Percentiles rank a stretch among this genome's conserved stretches.
Evolutionary conservation across 257 asterid genomes (phyloP).

Genomic region (Solanum chilense): DNA sequence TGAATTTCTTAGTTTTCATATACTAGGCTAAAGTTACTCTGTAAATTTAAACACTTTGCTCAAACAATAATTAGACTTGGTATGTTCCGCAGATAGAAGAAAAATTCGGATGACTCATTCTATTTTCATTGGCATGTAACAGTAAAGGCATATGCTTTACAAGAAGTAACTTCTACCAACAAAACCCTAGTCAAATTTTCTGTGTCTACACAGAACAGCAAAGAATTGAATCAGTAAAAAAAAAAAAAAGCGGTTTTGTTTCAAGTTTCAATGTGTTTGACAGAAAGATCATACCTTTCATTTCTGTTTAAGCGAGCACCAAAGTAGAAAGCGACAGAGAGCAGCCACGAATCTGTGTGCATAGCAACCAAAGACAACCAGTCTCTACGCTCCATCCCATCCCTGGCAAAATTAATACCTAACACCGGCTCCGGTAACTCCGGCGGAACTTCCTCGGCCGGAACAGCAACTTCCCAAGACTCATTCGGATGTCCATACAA

Average conservation of each 20-base stretch:
- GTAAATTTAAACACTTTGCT: not conserved
- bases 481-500: constrained; percentile 16
- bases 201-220: not conserved
- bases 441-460: constrained; percentile 15
- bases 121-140: not conserved
- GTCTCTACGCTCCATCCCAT: constrained; percentile 9
- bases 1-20: not conserved
- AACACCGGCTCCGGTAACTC: constrained; percentile 17
- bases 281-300: not conserved
- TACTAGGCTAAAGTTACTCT: not conserved
- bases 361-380: constrained; percentile 14
- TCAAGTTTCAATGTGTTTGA: not conserved
- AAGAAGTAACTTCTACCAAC: not conserved
- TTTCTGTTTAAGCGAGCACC: constrained; percentile 14
- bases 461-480: constrained; percentile 13
- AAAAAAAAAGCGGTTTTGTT: not conserved
- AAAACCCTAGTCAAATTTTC: not conserved
- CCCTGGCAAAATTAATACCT: constrained; percentile 17
- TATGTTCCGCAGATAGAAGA: not conserved
- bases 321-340: constrained; percentile 14
- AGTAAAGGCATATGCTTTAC: not conserved
- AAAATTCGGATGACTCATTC: not conserved
- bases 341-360: constrained; percentile 16
- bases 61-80: not conserved
- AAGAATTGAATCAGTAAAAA: not conserved